phyloP scores from a whole-genome alignment of 1,139 yeast genomes.

The Yamadazyma oceani region DNA sequence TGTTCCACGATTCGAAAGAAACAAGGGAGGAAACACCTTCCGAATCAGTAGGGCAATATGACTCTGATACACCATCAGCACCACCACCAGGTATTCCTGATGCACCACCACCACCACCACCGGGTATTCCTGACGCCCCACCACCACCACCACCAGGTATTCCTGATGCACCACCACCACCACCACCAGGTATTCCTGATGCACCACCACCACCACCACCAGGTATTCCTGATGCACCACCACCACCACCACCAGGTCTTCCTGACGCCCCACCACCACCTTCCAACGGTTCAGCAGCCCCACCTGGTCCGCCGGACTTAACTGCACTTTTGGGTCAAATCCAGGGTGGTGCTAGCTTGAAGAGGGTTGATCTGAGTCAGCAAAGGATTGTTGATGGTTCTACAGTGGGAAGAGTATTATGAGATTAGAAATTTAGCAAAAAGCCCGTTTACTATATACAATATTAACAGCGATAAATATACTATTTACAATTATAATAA shows the following conservation, averaged over 20 bases:
- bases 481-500: slow-evolving; percentile 2
- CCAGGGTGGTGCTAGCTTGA: slow-evolving; percentile 50
- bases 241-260: slow-evolving; percentile 23
- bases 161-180: slow-evolving; percentile 15
- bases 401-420: slow-evolving; percentile 52
- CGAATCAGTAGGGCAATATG: no score
- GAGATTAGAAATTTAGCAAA: slow-evolving; percentile 7
- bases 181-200: slow-evolving; percentile 13
- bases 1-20: slow-evolving; percentile 1
- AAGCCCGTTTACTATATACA: slow-evolving; percentile 3
- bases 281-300: slow-evolving; percentile 20
- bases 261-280: slow-evolving; percentile 21
- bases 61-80: slow-evolving; percentile 7
- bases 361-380: slow-evolving; percentile 47
- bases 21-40: neutral
- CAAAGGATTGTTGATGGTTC: slow-evolving; percentile 46
- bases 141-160: slow-evolving; percentile 11
- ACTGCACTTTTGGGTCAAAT: slow-evolving; percentile 57
- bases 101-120: slow-evolving; percentile 19
- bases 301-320: slow-evolving; percentile 34
- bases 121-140: slow-evolving; percentile 13
- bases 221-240: slow-evolving; percentile 8
- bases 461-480: neutral
- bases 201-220: slow-evolving; percentile 19
- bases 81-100: slow-evolving; percentile 23